Evolutionary conservation across 768 basidiomycete species (phyloP), one percentile per base, ranked within the genome.

Genomic region (Leccinum olivaceopallidum): DNA sequence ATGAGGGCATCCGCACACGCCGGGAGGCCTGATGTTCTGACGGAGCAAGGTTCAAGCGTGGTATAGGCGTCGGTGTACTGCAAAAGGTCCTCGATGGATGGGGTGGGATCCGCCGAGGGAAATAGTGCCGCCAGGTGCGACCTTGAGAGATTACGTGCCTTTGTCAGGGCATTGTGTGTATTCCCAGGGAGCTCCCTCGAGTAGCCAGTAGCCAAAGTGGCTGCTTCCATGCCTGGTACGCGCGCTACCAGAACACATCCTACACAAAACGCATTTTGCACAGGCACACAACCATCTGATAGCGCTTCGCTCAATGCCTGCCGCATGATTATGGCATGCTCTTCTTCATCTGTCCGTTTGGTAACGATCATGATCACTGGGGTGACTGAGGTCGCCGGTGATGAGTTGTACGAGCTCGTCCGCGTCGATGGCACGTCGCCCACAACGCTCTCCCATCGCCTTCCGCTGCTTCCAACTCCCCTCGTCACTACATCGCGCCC

Each of bases 31-130:
- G 92, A 95, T 9, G 92, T 89, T 60, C 97, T 80, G 36, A 91
- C 74, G 5, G 94, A 96, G 71, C 97, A 99, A 10, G 96, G 97
- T 70, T 99, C 97, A 80, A 99, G 84, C 0, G 97, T 98, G 1
- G 95, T 96, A 70, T 97, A 98, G 48, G 91, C 87, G 71, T 94
- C 90, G 24, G 80, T 79, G 20, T 76, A 61, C 47, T 90, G 74
- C 28, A 95, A 68, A 14, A 85, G 77, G 57, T 83, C 77, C 50
- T 84, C 60, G 44, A 72, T 67, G 24, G 76, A 58, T 1, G 77
- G 71, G 12, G 75, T 61, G 1, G 73, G 60, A 6, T 65, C 61
- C 10, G 70, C 60, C 5, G 67, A 65, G 2, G 83, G 77, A 48
- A 86, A 79, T 37, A 83, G 69, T 13, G 76, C 63, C 14, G 77